These are phyloP conservation scores for Eucommia ulmoides DNA, from an alignment of 257 asterid species.

Conservation along the genomic window DNA sequence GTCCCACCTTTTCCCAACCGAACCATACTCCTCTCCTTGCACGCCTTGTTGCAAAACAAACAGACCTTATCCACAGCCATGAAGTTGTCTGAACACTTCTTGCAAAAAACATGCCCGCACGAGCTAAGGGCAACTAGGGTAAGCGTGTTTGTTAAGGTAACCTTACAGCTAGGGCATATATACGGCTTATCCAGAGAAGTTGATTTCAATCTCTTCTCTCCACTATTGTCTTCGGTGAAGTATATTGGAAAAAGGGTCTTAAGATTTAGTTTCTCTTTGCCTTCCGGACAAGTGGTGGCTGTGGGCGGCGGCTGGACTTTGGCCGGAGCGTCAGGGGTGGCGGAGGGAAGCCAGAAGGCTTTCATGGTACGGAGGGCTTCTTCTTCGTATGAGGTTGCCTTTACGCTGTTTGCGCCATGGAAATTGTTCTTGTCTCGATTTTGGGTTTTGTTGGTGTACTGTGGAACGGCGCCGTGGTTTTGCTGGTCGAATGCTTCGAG, in stretches of 20 bases:
- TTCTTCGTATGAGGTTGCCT: conserved; percentile 78
- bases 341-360: conserved; percentile 97
- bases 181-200: conserved; percentile 53
- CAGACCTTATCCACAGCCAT: conserved; percentile 81
- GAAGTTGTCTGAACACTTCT: conserved; percentile 79
- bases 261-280: conserved; percentile 73
- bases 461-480: conserved; percentile 90
- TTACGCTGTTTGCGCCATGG: conserved; percentile 95
- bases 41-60: conserved; percentile 65
- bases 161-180: conserved; percentile 93
- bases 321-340: conserved; percentile 83
- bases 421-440: conserved; percentile 64
- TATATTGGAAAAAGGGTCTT: conserved; percentile 56
- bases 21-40: conserved; percentile 66
- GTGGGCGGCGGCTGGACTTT: conserved; percentile 67
- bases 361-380: conserved; percentile 97
- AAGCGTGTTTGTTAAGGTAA: conserved; percentile 58
- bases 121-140: conserved; percentile 68
- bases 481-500: conserved; percentile 86
- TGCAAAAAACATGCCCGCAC: conserved; percentile 93
- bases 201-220: conserved; percentile 27
- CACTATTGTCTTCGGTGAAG: conserved; percentile 59
- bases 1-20: conserved; percentile 85
- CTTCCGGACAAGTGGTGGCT: conserved; percentile 75
- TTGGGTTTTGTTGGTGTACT: conserved; percentile 56